These are phyloP conservation scores for Sphagnurus paluster DNA, from an alignment of 1,284 basidiomycete genomes.

Conservation along the genomic window DNA sequence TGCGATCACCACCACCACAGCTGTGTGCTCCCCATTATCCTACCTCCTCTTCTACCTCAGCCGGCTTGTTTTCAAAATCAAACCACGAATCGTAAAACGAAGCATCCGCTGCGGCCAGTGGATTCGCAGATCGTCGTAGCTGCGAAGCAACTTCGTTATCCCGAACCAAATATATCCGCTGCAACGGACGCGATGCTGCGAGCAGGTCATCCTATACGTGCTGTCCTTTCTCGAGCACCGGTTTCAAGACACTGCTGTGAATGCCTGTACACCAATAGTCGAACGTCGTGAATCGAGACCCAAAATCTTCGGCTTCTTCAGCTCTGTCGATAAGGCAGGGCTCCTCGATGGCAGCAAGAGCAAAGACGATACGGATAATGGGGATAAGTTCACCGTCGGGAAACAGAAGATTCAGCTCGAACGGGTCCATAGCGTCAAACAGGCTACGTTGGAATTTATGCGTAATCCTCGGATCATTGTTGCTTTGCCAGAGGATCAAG, in stretches of 20 bases:
- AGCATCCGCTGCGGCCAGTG: not conserved
- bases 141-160: not conserved
- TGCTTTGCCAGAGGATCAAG: not conserved
- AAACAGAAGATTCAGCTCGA: not conserved
- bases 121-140: not conserved
- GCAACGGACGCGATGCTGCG: not conserved
- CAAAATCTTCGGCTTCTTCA: not conserved
- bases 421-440: not conserved
- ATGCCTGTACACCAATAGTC: slow-evolving; percentile 4
- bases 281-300: slow-evolving; percentile 1
- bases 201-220: not conserved
- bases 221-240: not conserved
- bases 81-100: not conserved
- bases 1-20: too few species aligned
- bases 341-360: not conserved
- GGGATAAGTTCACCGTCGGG: not conserved
- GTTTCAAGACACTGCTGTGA: not conserved
- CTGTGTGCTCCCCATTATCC: too few species aligned
- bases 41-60: too few species aligned
- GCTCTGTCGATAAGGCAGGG: not conserved
- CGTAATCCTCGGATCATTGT: not conserved
- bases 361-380: slow-evolving; percentile 5
- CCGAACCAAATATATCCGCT: not conserved
- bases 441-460: not conserved
- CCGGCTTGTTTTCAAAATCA: too few species aligned